Conservation (phyloP, 345 rosid species). For the Triadica sebifera region DNA sequence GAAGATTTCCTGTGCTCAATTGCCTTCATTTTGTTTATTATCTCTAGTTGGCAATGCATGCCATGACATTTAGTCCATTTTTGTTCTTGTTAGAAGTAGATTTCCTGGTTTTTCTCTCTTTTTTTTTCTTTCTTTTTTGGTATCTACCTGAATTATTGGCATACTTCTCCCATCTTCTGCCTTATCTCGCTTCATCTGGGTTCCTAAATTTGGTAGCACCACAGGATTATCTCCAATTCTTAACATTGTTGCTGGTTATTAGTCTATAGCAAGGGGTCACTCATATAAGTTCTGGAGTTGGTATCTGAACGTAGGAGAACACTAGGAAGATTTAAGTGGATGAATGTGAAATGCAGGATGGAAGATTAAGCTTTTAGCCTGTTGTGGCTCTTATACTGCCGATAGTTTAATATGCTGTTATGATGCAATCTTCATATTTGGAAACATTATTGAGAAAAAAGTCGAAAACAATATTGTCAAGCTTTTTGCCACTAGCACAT, state of each 20-base stretch:
- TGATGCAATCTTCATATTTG: background rate
- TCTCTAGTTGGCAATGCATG: background rate
- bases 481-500: background rate
- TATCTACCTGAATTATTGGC: background rate
- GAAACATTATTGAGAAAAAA: background rate
- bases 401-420: background rate
- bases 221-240: background rate
- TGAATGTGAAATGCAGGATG: background rate
- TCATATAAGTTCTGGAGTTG: background rate
- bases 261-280: background rate
- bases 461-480: too few relatives aligned
- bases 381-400: background rate
- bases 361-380: background rate
- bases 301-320: background rate
- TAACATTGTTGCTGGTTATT: background rate
- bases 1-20: background rate
- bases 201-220: background rate
- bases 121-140: too few relatives aligned
- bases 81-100: background rate
- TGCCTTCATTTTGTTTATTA: conserved; percentile 3
- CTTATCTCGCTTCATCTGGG: background rate
- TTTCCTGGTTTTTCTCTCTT: background rate
- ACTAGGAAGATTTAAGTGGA: background rate
- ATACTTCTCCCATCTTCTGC: background rate
- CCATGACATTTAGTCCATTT: background rate